Evolutionary conservation across 2,329 filamentous ascomycete genomes (phyloP), one percentile per base, ranked within the genome.

Genomic region (Hypoxylon sp.): DNA sequence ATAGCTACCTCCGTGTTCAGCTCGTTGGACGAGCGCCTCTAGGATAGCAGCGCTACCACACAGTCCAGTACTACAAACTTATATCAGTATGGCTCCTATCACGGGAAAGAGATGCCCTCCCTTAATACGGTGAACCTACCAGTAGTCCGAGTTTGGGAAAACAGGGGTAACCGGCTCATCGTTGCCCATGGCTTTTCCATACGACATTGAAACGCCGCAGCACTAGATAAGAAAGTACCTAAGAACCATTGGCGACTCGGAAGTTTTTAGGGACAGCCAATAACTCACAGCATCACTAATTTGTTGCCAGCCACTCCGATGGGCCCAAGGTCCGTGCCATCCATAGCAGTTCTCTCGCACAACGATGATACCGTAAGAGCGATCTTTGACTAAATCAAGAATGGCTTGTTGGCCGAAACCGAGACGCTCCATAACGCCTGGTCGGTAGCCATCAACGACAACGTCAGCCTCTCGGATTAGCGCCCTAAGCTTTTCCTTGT

Each of bases 291-390:
- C 81, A 72, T 87, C 84, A 31, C 80, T 81, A 60, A 87, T 86
- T 72, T 86, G 84, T 75, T 87, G 85, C 85, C 85, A 87, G 0
- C 85, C 85, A 39, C 78, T 82, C 3, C 85, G 76, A 31, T 81
- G 75, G 8, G 77, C 74, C 81, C 82, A 84, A 0, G 82, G 82
- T 0, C 85, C 85, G 54, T 85, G 71, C 79, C 81, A 86, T 0
- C 86, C 85, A 66, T 86, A 88, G 72, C 84, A 87, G 69, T 87
- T 86, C 76, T 86, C 85, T 3, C 82, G 76, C 2, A 83, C 81
- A 48, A 85, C 81, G 17, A 87, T 78, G 22, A 86, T 78, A 0
- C 83, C 84, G 22, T 79, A 74, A 1, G 77, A 78, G 8, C 83
- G 76, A 5, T 80, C 75, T 50, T 80, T 78, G 1, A 78, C 80